Evolutionary conservation across 352 stramenopile genomes (phyloP).

Genomic region (Thraustochytrium sp.): DNA sequence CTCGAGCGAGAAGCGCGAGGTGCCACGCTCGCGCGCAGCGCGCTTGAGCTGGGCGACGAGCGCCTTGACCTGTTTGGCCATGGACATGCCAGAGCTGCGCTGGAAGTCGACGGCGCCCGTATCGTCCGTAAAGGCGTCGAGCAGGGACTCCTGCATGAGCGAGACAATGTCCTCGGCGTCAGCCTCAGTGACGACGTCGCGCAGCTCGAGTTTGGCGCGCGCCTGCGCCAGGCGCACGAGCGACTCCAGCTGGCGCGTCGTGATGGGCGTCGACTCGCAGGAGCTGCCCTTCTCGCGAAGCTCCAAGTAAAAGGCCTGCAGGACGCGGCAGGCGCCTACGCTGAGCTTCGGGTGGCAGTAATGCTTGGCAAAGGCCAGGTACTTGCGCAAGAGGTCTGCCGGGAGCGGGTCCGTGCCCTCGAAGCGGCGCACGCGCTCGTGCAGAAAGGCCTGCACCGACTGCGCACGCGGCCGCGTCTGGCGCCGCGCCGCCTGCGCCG

Average conservation of each 20-base stretch:
- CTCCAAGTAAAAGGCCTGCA: constrained; percentile 80
- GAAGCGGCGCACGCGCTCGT: constrained; percentile 24
- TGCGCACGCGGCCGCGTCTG: background rate
- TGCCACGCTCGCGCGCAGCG: constrained; percentile 60
- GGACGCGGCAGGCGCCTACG: constrained; percentile 41
- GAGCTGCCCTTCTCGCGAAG: constrained; percentile 63
- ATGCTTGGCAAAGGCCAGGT: constrained; percentile 90
- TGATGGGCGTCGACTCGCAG: constrained; percentile 69
- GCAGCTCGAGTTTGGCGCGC: constrained; percentile 85
- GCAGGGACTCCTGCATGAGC: constrained; percentile 85
- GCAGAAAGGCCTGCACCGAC: background rate
- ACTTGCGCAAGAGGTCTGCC: constrained; percentile 84
- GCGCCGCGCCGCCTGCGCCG: background rate
- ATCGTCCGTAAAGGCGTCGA: constrained; percentile 80
- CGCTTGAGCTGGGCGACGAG: constrained; percentile 70
- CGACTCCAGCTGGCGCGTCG: constrained; percentile 91
- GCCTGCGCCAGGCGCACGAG: constrained; percentile 81
- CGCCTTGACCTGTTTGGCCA: constrained; percentile 64
- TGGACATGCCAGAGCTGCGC: constrained; percentile 54
- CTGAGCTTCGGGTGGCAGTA: constrained; percentile 83
- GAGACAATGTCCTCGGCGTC: constrained; percentile 94
- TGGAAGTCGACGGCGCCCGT: constrained; percentile 75
- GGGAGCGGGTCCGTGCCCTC: constrained; percentile 56
- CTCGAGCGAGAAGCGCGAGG: constrained; percentile 61
- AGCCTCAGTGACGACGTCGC: constrained; percentile 80